These are phyloP conservation scores for Vanrija pseudolonga DNA, from an alignment of 1,284 basidiomycete genomes.

Conservation along the genomic window DNA sequence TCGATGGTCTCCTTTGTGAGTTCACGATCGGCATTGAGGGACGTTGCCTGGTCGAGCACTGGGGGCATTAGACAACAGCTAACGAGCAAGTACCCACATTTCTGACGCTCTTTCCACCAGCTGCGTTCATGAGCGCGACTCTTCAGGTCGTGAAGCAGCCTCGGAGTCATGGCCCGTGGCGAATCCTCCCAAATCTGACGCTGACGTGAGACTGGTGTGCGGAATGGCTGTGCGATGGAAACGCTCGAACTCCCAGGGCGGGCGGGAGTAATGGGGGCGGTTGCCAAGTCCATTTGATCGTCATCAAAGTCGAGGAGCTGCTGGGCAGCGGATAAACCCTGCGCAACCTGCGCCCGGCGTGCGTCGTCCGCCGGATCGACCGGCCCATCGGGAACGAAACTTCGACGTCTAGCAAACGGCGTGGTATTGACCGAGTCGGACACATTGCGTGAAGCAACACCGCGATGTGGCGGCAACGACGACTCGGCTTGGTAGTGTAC, in stretches of 20 bases:
- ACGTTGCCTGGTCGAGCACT: conserved; percentile 32
- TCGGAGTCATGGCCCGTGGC: conserved; percentile 21
- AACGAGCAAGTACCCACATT: conserved; percentile 25
- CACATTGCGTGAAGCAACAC: background rate
- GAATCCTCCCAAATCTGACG: conserved; percentile 39
- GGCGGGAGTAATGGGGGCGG: conserved; percentile 22
- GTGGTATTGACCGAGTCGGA: background rate
- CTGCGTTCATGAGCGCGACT: conserved; percentile 34
- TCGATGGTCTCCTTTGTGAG: conserved; percentile 11
- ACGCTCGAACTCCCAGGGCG: conserved; percentile 16
- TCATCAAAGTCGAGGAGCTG: conserved; percentile 56
- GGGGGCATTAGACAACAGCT: background rate
- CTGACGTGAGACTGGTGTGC: background rate
- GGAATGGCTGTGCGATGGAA: background rate
- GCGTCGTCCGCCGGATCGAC: conserved; percentile 63
- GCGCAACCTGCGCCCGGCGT: conserved; percentile 74
- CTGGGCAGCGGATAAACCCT: conserved; percentile 81
- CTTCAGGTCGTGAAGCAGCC: conserved; percentile 19
- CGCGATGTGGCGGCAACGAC: background rate
- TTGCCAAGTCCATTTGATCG: conserved; percentile 1
- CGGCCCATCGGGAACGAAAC: background rate
- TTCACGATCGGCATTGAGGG: conserved; percentile 12
- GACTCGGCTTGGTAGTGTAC: background rate
- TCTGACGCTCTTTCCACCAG: conserved; percentile 39
- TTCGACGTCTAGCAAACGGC: background rate